These are phyloP conservation scores for Arabidopsis arenosa DNA, from an alignment of 345 rosid species.

Conservation along the genomic window DNA sequence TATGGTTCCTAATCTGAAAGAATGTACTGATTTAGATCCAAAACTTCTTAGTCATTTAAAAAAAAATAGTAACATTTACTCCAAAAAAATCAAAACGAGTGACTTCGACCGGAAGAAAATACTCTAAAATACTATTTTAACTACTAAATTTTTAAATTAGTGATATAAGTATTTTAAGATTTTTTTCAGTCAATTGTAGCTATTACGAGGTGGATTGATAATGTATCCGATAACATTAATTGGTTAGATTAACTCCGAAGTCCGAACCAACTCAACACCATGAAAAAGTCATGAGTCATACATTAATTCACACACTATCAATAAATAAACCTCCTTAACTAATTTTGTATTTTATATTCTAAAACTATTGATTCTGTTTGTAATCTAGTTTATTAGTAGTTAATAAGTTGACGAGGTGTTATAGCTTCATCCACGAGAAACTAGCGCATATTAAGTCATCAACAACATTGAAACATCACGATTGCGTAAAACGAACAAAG, in stretches of 20 bases:
- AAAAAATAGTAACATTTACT: no score
- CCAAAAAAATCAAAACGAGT: no score
- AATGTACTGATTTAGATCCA: no score
- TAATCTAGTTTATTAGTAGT: not conserved
- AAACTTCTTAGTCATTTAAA: no score
- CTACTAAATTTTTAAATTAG: no score
- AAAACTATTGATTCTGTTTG: not conserved
- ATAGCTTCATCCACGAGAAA: not conserved
- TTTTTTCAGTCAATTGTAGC: not conserved
- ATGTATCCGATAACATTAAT: not conserved
- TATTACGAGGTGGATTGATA: not conserved
- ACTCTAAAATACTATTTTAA: no score
- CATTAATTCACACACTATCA: conserved; percentile 15
- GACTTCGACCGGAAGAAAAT: no score
- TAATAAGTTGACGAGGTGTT: not conserved
- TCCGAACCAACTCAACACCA: conserved; percentile 22
- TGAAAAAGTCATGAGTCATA: conserved; percentile 24
- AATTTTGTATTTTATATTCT: conserved; percentile 5
- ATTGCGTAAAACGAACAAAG: not conserved
- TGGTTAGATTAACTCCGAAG: not conserved
- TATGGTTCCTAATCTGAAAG: no score
- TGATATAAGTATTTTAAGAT: not conserved
- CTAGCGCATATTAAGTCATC: not conserved
- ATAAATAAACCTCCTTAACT: not conserved
- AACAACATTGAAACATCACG: conserved; percentile 20